phyloP scores from a whole-genome alignment of 2,329 filamentous ascomycete species.

The Colletotrichum navitas region DNA sequence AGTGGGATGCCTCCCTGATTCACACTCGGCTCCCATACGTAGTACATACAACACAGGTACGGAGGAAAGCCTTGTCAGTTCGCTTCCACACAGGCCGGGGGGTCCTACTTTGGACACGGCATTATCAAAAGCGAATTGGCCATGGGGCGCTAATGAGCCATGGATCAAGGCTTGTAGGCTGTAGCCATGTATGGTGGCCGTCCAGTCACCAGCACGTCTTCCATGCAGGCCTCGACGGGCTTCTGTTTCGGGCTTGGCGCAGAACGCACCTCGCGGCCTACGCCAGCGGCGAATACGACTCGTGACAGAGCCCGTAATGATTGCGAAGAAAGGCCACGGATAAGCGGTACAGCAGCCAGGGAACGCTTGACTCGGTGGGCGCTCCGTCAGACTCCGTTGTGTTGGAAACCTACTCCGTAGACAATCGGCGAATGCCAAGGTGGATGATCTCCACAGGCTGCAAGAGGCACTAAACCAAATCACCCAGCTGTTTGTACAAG shows the following conservation, averaged over 20 bases:
- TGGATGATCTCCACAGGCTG: no score
- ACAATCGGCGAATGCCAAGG: neutral
- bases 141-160: neutral
- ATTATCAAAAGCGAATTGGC: neutral
- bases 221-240: neutral
- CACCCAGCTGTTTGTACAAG: neutral
- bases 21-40: neutral
- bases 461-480: slow-evolving; percentile 24
- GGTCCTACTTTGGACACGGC: neutral
- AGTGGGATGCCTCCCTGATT: neutral
- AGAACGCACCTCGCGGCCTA: neutral
- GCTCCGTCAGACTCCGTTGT: neutral
- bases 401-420: neutral
- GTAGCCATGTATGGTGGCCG: neutral
- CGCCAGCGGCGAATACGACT: neutral
- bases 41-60: neutral
- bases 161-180: neutral
- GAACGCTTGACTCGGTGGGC: neutral
- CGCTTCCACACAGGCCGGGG: neutral
- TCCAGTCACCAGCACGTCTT: neutral
- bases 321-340: neutral
- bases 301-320: neutral
- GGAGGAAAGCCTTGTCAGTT: neutral
- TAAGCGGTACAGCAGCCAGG: neutral
- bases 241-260: neutral